Percentiles rank a stretch among this genome's conserved stretches.
Evolutionary conservation across 371 early-diverging fungal genomes (phyloP).

Genomic region (Encephalitozoon intestinalis): DNA sequence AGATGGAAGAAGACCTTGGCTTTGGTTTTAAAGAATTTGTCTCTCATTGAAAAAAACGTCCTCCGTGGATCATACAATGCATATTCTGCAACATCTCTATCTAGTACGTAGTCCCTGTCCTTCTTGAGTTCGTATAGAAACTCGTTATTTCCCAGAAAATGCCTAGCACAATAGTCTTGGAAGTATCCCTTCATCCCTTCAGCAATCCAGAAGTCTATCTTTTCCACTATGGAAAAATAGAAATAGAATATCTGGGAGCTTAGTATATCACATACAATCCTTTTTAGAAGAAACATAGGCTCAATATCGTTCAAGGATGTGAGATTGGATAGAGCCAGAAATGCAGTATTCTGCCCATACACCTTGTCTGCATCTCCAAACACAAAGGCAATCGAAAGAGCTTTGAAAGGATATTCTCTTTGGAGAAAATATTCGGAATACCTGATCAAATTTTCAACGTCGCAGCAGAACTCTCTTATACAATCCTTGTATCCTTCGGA

Average conservation of each 20-base stretch:
- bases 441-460: constrained; percentile 36
- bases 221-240: constrained; percentile 37
- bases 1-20: constrained; percentile 53
- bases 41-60: constrained; percentile 22
- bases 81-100: constrained; percentile 57
- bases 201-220: constrained; percentile 51
- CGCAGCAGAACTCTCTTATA: constrained; percentile 21
- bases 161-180: constrained; percentile 36
- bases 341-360: constrained; percentile 30
- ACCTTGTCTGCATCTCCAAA: constrained; percentile 27
- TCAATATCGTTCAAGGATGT: constrained; percentile 51
- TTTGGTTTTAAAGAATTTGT: constrained; percentile 56
- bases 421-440: constrained; percentile 31
- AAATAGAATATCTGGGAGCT: constrained; percentile 38
- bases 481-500: not conserved
- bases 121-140: constrained; percentile 50
- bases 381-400: constrained; percentile 42
- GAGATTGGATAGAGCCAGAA: constrained; percentile 40
- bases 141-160: constrained; percentile 59
- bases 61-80: constrained; percentile 47
- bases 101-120: constrained; percentile 52
- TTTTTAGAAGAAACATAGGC: constrained; percentile 39
- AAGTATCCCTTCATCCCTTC: constrained; percentile 56
- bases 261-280: constrained; percentile 23
- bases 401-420: constrained; percentile 2